Percentiles rank a stretch among this genome's conserved stretches.
phyloP scores from a whole-genome alignment of 2,329 filamentous ascomycete genomes.

The Colletotrichum shisoi region DNA sequence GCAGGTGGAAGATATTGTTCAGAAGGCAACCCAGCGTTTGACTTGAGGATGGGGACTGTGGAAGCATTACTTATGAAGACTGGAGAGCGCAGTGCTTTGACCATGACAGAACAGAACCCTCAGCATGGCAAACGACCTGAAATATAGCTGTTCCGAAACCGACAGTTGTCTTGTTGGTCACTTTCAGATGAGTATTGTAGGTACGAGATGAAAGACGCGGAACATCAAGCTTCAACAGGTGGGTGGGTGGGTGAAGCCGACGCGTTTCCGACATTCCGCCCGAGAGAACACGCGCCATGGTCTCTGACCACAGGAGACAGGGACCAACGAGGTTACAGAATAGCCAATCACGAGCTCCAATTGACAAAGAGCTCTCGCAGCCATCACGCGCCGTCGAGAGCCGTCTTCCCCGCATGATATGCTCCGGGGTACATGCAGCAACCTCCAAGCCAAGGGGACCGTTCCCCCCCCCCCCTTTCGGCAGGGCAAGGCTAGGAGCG shows the following conservation, averaged over 20 bases:
- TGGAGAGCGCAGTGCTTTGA: not conserved
- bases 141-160: not conserved
- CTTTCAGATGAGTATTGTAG: not conserved
- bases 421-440: constrained; percentile 12
- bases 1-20: not conserved
- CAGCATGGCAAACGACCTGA: not conserved
- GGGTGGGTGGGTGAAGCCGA: not conserved
- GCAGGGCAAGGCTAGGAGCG: constrained; percentile 32
- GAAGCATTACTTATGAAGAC: not conserved
- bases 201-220: not conserved
- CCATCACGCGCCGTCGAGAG: constrained; percentile 5
- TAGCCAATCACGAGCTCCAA: not conserved
- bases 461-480: not conserved
- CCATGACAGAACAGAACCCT: not conserved
- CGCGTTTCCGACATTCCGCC: not conserved
- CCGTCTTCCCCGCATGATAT: constrained; percentile 31
- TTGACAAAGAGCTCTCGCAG: not conserved
- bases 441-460: not conserved
- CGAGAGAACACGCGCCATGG: not conserved
- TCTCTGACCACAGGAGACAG: not conserved
- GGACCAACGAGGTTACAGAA: not conserved
- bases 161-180: not conserved
- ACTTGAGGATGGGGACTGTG: not conserved
- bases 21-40: no score
- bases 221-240: not conserved